A percentile compares a stretch with the other conserved stretches of the same genome.
Conservation (phyloP, 306 rosid genomes). For the Acacia acuminata region DNA sequence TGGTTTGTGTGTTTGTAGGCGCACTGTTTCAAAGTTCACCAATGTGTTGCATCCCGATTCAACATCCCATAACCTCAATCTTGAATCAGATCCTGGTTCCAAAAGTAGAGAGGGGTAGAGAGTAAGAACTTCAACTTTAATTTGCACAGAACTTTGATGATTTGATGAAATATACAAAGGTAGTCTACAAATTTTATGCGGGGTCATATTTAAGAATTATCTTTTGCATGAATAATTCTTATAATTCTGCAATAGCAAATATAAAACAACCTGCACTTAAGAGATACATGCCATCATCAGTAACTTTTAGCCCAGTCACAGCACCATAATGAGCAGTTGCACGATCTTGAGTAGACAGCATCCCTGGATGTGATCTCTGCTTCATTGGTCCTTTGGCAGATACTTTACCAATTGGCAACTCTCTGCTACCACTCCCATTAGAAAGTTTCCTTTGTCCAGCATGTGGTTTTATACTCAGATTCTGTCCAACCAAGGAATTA, state of each 20-base stretch:
- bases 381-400: slow-evolving; percentile 64
- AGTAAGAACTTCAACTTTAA: slow-evolving; percentile 2
- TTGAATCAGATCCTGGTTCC: slow-evolving; percentile 86
- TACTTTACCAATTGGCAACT: slow-evolving; percentile 47
- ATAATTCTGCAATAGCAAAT: background rate
- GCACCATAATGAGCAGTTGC: slow-evolving; percentile 99
- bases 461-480: slow-evolving; percentile 45
- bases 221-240: background rate
- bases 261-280: slow-evolving; percentile 77
- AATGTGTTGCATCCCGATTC: slow-evolving; percentile 94
- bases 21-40: slow-evolving; percentile 88
- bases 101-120: slow-evolving; percentile 22
- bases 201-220: background rate
- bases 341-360: slow-evolving; percentile 88
- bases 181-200: background rate
- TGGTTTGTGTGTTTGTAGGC: slow-evolving; percentile 84
- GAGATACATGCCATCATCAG: slow-evolving; percentile 90
- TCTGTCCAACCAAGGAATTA: slow-evolving; percentile 41
- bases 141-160: slow-evolving; percentile 15
- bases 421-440: slow-evolving; percentile 67
- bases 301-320: slow-evolving; percentile 83
- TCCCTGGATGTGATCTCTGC: slow-evolving; percentile 92
- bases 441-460: slow-evolving; percentile 60
- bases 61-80: slow-evolving; percentile 89
- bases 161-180: slow-evolving; percentile 18